Percentiles rank a stretch among this genome's conserved stretches.
These are phyloP conservation scores for Sarcocystis neurona DNA, from an alignment of 169 alveolate species.

Conservation along the genomic window DNA sequence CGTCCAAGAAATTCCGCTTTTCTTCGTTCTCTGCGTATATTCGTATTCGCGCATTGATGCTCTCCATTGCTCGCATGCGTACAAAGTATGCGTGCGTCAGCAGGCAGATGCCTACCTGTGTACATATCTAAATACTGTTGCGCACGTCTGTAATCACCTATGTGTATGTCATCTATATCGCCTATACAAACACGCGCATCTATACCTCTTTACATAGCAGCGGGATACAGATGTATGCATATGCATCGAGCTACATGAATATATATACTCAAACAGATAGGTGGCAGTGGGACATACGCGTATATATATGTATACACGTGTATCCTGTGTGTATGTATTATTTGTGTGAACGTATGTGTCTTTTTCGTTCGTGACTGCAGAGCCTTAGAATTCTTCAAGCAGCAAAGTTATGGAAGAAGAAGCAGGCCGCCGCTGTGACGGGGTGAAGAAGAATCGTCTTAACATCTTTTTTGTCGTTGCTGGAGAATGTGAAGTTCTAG, in stretches of 20 bases:
- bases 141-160: no score
- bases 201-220: background rate
- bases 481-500: no score
- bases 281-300: background rate
- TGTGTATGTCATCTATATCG: background rate
- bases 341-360: no score
- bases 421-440: constrained; percentile 14
- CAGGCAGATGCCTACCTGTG: no score
- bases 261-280: background rate
- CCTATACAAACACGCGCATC: background rate
- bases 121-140: no score
- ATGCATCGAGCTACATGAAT: background rate
- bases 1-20: no score
- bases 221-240: background rate
- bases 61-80: no score
- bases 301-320: background rate
- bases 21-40: no score
- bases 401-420: constrained; percentile 53
- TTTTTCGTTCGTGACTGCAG: background rate
- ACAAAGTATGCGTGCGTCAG: no score
- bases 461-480: no score
- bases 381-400: constrained; percentile 56
- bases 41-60: no score
- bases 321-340: background rate
- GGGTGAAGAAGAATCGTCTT: no score